Conservation (phyloP, 495 filamentous ascomycete genomes). For the Talaromyces wortmannii region DNA sequence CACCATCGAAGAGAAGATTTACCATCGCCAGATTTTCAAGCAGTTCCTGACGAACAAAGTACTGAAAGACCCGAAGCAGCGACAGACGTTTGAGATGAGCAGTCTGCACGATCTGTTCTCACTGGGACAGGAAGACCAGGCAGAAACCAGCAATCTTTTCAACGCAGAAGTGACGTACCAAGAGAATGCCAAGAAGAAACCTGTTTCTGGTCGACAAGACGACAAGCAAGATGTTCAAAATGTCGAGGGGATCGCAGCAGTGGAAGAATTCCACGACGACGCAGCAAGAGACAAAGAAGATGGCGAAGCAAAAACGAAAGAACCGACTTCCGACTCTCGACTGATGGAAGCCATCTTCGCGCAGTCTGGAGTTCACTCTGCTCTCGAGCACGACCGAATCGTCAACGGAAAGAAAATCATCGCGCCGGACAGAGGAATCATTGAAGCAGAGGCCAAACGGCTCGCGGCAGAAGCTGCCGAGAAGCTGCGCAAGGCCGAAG, state of each 20-base stretch:
- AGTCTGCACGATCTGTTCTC: slow-evolving; percentile 90
- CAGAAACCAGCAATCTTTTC: slow-evolving; percentile 82
- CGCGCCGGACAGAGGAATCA: slow-evolving; percentile 60
- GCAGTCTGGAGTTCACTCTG: slow-evolving; percentile 72
- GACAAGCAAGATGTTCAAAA: slow-evolving; percentile 37
- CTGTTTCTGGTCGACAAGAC: slow-evolving; percentile 12
- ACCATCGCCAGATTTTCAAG: slow-evolving; percentile 96
- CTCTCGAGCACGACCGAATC: slow-evolving; percentile 84
- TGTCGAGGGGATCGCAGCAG: slow-evolving; percentile 51
- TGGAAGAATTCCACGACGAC: slow-evolving; percentile 46
- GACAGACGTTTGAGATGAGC: slow-evolving; percentile 73
- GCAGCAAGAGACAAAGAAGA: slow-evolving; percentile 25
- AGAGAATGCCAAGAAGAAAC: slow-evolving; percentile 17
- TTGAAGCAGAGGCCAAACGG: slow-evolving; percentile 72
- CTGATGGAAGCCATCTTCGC: slow-evolving; percentile 86
- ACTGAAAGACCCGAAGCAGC: slow-evolving; percentile 82
- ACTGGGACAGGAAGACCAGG: slow-evolving; percentile 59
- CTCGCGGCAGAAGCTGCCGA: slow-evolving; percentile 72
- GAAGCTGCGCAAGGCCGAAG: slow-evolving; percentile 64
- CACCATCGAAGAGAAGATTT: slow-evolving; percentile 98
- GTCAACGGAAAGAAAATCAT: slow-evolving; percentile 60
- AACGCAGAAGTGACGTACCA: slow-evolving; percentile 65
- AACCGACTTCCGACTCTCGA: slow-evolving; percentile 46
- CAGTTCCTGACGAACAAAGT: slow-evolving; percentile 95
- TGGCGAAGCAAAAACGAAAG: slow-evolving; percentile 29